A percentile compares a stretch with the other conserved stretches of the same genome.
These are phyloP conservation scores for Ogataea henricii DNA, from an alignment of 805 yeast species.

Conservation along the genomic window DNA sequence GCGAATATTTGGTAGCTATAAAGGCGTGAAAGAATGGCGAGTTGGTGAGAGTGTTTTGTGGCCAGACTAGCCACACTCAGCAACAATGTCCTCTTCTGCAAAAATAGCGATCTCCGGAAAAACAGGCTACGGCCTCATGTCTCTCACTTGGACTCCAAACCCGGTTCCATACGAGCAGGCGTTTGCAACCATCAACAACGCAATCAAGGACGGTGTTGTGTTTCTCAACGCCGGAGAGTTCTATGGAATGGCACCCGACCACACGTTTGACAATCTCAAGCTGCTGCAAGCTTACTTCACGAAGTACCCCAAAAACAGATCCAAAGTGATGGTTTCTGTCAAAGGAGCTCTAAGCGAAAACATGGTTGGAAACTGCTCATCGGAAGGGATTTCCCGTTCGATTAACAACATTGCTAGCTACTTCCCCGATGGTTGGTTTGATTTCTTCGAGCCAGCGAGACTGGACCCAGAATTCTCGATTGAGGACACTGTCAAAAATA, in stretches of 20 bases:
- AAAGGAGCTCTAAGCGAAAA: constrained; percentile 58
- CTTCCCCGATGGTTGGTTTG: constrained; percentile 20
- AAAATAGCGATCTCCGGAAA: constrained; percentile 23
- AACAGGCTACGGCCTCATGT: constrained; percentile 81
- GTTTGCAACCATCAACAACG: constrained; percentile 53
- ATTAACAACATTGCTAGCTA: constrained; percentile 46
- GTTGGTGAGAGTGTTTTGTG: no score
- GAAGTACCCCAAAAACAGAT: constrained; percentile 55
- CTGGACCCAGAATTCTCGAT: constrained; percentile 57
- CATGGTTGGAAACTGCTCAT: constrained; percentile 50
- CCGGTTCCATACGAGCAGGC: constrained; percentile 59
- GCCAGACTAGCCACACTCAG: no score
- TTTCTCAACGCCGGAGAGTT: constrained; percentile 78
- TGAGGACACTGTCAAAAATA: constrained; percentile 57
- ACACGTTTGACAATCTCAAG: constrained; percentile 52
- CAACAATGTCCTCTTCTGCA: background rate
- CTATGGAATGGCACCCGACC: constrained; percentile 55
- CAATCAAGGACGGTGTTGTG: constrained; percentile 48
- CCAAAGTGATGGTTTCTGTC: constrained; percentile 60
- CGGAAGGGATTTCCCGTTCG: constrained; percentile 47
- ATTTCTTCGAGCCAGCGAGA: constrained; percentile 70
- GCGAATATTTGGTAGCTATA: no score
- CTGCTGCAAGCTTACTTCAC: constrained; percentile 58
- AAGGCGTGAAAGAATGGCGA: no score
- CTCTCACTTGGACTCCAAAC: constrained; percentile 66